These are phyloP conservation scores for Beauveria pseudobassiana DNA, from an alignment of 2,329 filamentous ascomycete genomes.

Conservation along the genomic window DNA sequence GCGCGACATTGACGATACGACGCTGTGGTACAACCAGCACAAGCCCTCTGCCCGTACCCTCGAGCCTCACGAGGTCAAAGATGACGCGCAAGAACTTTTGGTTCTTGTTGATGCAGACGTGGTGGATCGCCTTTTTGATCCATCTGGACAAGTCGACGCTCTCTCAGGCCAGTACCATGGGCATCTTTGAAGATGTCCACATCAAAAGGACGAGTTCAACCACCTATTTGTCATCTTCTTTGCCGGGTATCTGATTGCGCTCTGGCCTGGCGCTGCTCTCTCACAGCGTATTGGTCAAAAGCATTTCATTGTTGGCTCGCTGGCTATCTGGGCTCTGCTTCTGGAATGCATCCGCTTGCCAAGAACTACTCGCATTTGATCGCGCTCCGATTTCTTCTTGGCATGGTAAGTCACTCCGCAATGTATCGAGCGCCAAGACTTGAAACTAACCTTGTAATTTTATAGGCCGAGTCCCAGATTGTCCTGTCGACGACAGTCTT, in stretches of 20 bases:
- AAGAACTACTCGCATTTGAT: conserved; percentile 18
- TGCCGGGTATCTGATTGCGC: conserved; percentile 18
- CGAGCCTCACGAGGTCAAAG: conserved; percentile 5
- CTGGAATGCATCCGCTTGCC: conserved; percentile 18
- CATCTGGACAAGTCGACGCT: conserved; percentile 20
- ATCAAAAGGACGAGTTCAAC: conserved; percentile 18
- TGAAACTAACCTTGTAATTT: background rate
- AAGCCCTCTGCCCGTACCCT: conserved; percentile 13
- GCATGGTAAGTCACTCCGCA: conserved; percentile 14
- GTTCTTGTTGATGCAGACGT: conserved; percentile 18
- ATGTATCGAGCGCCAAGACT: background rate
- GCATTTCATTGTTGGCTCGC: conserved; percentile 17
- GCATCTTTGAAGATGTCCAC: conserved; percentile 19
- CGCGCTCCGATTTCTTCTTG: conserved; percentile 18
- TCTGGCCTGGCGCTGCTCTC: conserved; percentile 18
- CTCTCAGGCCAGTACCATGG: conserved; percentile 18
- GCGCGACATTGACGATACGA: conserved; percentile 18
- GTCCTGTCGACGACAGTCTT: conserved; percentile 22
- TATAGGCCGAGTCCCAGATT: conserved; percentile 21
- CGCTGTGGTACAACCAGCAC: conserved; percentile 18
- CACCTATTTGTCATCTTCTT: conserved; percentile 19
- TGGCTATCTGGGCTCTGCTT: conserved; percentile 18
- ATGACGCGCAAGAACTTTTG: conserved; percentile 19
- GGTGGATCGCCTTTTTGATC: conserved; percentile 20
- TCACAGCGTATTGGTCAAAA: conserved; percentile 19